Conservation (phyloP, 352 stramenopile species). For the Phytophthora brassicae region DNA sequence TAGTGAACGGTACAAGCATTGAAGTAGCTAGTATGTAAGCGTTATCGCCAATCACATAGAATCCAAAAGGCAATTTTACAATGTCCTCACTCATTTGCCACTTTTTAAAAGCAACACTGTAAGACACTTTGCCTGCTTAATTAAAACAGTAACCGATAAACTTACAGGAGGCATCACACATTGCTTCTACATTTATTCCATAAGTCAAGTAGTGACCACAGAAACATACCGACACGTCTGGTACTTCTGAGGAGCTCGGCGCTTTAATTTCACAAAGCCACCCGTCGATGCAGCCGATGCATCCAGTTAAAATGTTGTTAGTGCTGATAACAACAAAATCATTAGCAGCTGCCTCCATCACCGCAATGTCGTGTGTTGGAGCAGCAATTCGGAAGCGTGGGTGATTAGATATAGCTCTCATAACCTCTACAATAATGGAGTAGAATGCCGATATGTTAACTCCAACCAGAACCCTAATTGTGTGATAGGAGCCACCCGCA, state of each 20-base stretch:
- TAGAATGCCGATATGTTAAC: background rate
- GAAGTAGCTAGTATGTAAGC: background rate
- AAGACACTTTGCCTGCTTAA: background rate
- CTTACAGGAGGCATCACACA: constrained; percentile 7
- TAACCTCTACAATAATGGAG: background rate
- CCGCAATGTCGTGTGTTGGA: background rate
- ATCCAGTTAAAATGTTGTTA: constrained; percentile 8
- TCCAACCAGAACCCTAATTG: background rate
- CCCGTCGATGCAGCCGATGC: constrained; percentile 3
- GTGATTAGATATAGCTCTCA: background rate
- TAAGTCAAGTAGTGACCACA: constrained; percentile 5
- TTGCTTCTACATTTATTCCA: constrained; percentile 1
- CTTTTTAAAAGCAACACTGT: constrained; percentile 9
- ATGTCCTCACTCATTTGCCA: background rate
- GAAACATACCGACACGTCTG: background rate
- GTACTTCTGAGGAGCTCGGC: constrained; percentile 3
- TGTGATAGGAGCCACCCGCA: background rate
- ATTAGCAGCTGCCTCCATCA: background rate
- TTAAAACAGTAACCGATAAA: constrained; percentile 9
- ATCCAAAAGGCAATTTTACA: background rate
- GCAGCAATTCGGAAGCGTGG: background rate
- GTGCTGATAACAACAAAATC: constrained; percentile 3
- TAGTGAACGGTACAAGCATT: background rate
- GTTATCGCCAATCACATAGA: background rate
- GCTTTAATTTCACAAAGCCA: constrained; percentile 2